A percentile compares a stretch with the other conserved stretches of the same genome.
phyloP scores from a whole-genome alignment of 1,284 basidiomycete species.

The Irpex sp. region DNA sequence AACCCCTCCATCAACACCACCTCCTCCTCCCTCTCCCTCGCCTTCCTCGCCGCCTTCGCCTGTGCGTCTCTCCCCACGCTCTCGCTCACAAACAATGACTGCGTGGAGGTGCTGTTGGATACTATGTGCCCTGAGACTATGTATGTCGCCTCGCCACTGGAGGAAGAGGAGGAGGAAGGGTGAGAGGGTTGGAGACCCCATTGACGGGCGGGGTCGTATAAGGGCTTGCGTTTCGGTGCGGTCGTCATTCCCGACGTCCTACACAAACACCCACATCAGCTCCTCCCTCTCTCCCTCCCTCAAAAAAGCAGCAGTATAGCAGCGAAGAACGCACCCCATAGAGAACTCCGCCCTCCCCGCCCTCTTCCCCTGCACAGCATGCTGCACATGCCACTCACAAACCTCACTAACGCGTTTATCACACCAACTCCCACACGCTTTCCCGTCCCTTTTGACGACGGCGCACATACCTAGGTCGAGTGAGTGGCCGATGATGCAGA shows the following conservation, averaged over 20 bases:
- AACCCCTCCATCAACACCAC: slow-evolving; percentile 52
- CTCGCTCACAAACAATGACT: slow-evolving; percentile 53
- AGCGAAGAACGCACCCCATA: no score
- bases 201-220: slow-evolving; percentile 60
- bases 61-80: slow-evolving; percentile 71
- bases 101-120: slow-evolving; percentile 37
- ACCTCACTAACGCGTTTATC: slow-evolving; percentile 78
- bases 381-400: slow-evolving; percentile 87
- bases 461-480: slow-evolving; percentile 54
- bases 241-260: slow-evolving; percentile 69
- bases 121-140: slow-evolving; percentile 74
- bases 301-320: no score
- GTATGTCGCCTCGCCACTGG: no score
- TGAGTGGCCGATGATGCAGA: slow-evolving; percentile 80
- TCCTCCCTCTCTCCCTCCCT: no score
- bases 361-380: slow-evolving; percentile 69
- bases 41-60: slow-evolving; percentile 59
- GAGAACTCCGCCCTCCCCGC: slow-evolving; percentile 80
- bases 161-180: slow-evolving; percentile 28
- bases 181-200: slow-evolving; percentile 63
- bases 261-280: neutral
- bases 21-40: slow-evolving; percentile 54
- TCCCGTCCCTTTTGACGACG: no score
- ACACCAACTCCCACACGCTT: slow-evolving; percentile 82
- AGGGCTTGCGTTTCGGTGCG: slow-evolving; percentile 44